A percentile compares a stretch with the other conserved stretches of the same genome.
Evolutionary conservation across 352 stramenopile species (phyloP).

Genomic region (Phytophthora citrophthora): DNA sequence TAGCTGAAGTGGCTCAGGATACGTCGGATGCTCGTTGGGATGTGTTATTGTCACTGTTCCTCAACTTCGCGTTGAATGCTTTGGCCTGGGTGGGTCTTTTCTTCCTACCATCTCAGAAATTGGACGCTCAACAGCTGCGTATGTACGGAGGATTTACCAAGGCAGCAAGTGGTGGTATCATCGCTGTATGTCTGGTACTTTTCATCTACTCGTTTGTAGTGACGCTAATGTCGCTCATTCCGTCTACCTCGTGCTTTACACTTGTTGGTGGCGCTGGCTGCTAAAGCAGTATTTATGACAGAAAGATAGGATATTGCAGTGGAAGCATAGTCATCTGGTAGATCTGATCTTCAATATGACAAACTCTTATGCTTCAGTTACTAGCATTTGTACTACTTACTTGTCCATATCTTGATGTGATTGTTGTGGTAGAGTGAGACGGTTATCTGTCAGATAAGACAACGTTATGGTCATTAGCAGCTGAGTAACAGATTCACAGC

Average conservation of each 20-base stretch:
- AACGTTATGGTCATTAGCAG: slow-evolving; percentile 9
- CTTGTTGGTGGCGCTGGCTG: slow-evolving; percentile 44
- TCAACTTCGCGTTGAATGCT: slow-evolving; percentile 62
- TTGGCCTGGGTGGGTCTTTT: slow-evolving; percentile 64
- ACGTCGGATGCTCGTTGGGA: slow-evolving; percentile 43
- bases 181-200: slow-evolving; percentile 37
- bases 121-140: slow-evolving; percentile 71
- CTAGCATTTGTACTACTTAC: no score
- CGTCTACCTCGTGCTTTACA: slow-evolving; percentile 40
- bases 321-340: slow-evolving; percentile 4
- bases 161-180: slow-evolving; percentile 34
- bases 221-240: slow-evolving; percentile 45
- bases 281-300: slow-evolving; percentile 42
- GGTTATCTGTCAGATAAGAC: slow-evolving; percentile 27
- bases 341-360: slow-evolving; percentile 7
- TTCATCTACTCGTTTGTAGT: slow-evolving; percentile 48
- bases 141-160: slow-evolving; percentile 76
- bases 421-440: slow-evolving; percentile 19
- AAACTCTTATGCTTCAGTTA: background rate
- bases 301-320: slow-evolving; percentile 11
- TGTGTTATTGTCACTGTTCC: slow-evolving; percentile 58
- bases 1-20: slow-evolving; percentile 36
- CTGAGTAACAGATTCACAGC: slow-evolving; percentile 11
- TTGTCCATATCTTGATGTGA: no score
- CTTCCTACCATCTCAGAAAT: slow-evolving; percentile 73